phyloP scores from a whole-genome alignment of 106 monocot species.

The Dactylorhiza incarnata region DNA sequence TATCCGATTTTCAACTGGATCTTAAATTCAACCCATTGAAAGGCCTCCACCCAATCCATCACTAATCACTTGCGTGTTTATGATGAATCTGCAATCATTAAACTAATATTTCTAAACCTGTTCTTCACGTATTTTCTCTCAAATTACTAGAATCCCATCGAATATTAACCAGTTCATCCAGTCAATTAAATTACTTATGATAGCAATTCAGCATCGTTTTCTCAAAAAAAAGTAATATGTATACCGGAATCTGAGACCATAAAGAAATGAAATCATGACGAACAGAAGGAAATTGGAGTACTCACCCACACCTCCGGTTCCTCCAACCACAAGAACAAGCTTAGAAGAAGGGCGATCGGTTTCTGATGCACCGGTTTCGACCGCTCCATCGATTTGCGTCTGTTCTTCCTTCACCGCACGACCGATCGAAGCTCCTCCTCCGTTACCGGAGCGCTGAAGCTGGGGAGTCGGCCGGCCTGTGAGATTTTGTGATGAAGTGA shows the following conservation, averaged over 20 bases:
- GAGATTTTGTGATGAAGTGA: background rate
- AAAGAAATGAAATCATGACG: background rate
- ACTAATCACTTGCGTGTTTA: background rate
- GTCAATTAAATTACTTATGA: background rate
- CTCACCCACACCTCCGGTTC: slow-evolving; percentile 2
- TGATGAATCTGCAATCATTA: too few species aligned
- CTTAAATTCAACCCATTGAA: background rate
- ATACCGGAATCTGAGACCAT: background rate
- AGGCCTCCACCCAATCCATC: background rate
- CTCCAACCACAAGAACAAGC: slow-evolving; percentile 5
- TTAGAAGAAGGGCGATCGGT: background rate
- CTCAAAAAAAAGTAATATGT: background rate
- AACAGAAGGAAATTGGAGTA: background rate
- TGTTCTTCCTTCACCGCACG: background rate
- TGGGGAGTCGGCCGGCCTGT: background rate
- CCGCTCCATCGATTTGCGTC: background rate
- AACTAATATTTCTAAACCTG: too few species aligned
- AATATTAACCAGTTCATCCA: background rate
- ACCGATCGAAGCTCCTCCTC: background rate
- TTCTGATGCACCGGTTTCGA: background rate
- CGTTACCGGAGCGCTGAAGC: background rate
- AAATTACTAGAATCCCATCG: too few species aligned
- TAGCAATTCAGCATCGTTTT: background rate
- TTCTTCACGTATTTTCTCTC: too few species aligned
- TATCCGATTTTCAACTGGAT: too few species aligned